A percentile compares a stretch with the other conserved stretches of the same genome.
Conservation (phyloP, 768 basidiomycete species). For the Kondoa malvinella region DNA sequence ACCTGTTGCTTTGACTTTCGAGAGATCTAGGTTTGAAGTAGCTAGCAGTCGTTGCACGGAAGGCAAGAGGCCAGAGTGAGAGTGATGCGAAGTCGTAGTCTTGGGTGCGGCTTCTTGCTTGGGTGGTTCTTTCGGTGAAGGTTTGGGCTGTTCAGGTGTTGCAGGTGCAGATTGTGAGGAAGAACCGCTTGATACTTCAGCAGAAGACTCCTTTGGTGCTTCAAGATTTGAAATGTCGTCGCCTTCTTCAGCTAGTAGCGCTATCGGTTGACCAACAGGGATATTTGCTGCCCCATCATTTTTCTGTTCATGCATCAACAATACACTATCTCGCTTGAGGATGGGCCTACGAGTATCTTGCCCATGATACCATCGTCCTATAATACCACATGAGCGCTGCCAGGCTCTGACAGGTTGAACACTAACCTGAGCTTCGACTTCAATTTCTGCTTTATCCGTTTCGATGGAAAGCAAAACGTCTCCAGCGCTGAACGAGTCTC, state of each 20-base stretch:
- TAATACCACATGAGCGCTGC: background rate
- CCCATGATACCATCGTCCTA: constrained; percentile 93
- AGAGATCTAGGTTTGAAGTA: constrained; percentile 45
- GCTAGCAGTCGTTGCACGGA: constrained; percentile 67
- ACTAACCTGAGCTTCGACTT: background rate
- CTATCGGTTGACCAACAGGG: constrained; percentile 73
- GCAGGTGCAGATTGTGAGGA: constrained; percentile 15
- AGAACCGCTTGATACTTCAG: background rate
- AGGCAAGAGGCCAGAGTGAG: constrained; percentile 54
- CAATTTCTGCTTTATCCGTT: constrained; percentile 67
- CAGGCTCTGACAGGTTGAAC: background rate
- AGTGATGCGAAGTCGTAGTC: constrained; percentile 30
- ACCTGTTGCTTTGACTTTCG: constrained; percentile 70
- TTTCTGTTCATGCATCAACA: constrained; percentile 37
- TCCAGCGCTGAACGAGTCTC: constrained; percentile 69
- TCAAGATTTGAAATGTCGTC: constrained; percentile 81
- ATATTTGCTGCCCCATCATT: constrained; percentile 68
- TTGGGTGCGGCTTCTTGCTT: constrained; percentile 15
- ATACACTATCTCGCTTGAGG: background rate
- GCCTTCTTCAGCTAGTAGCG: constrained; percentile 83
- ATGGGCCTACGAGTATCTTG: constrained; percentile 97
- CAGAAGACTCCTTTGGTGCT: constrained; percentile 27
- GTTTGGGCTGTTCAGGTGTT: background rate
- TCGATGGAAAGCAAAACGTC: constrained; percentile 96
- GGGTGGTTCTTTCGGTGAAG: constrained; percentile 36